phyloP scores from a whole-genome alignment of 1,284 basidiomycete species.

The Cutaneotrichosporon mucoides region DNA sequence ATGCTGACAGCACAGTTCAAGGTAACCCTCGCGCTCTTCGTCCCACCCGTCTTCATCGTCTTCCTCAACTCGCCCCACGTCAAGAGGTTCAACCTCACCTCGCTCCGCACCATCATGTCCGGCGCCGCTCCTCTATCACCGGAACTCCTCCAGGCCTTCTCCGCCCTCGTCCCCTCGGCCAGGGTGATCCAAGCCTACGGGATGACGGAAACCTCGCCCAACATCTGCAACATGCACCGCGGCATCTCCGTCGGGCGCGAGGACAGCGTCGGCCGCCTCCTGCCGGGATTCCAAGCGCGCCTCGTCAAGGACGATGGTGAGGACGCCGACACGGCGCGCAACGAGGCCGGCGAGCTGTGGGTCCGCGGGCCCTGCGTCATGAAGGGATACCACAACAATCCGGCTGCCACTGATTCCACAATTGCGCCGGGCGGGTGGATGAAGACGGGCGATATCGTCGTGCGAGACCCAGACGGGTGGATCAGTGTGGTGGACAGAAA shows the following conservation, averaged over 20 bases:
- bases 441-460: conserved; percentile 74
- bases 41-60: conserved; percentile 74
- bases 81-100: conserved; percentile 64
- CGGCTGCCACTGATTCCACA: conserved; percentile 6
- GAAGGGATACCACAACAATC: conserved; percentile 15
- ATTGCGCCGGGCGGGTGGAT: conserved; percentile 59
- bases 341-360: conserved; percentile 75
- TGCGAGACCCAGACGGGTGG: conserved; percentile 60
- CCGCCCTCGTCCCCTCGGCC: conserved; percentile 12
- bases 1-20: conserved; percentile 52
- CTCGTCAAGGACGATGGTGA: conserved; percentile 55
- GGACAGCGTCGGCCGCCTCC: conserved; percentile 58
- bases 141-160: conserved; percentile 32
- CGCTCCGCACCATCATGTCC: conserved; percentile 60
- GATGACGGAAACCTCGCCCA: conserved; percentile 52
- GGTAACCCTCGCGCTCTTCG: conserved; percentile 62
- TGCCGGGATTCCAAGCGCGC: conserved; percentile 73
- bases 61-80: conserved; percentile 54
- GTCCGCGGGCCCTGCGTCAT: conserved; percentile 64
- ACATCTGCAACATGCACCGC: conserved; percentile 22
- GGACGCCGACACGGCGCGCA: conserved; percentile 49
- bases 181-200: conserved; percentile 46
- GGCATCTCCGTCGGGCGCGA: conserved; percentile 13
- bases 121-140: conserved; percentile 76
- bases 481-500: conserved; percentile 51